Evolutionary conservation across 441 rosid genomes (phyloP).

Genomic region (Brassica hybrid): DNA sequence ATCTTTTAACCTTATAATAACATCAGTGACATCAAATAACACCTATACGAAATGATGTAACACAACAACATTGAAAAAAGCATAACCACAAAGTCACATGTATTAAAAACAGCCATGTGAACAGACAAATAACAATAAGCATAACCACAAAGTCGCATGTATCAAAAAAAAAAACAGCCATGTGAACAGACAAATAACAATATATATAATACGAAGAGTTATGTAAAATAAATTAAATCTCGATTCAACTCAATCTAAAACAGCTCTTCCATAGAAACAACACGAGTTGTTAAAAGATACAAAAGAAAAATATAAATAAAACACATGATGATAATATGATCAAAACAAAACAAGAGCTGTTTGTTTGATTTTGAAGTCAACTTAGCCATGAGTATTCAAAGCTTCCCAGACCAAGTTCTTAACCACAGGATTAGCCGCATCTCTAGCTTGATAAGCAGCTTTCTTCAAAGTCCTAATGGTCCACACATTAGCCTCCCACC

Average conservation of each 20-base stretch:
- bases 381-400: constrained; percentile 45
- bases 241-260: constrained; percentile 26
- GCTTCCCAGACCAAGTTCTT: constrained; percentile 49
- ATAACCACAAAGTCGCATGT: too few relatives aligned
- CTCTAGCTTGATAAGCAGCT: constrained; percentile 87
- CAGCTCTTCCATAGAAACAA: constrained; percentile 25
- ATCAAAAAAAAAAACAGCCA: too few relatives aligned
- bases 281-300: constrained; percentile 1
- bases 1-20: background rate
- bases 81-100: too few relatives aligned
- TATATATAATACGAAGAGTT: too few relatives aligned
- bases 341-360: constrained; percentile 19
- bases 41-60: constrained; percentile 5
- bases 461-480: constrained; percentile 70
- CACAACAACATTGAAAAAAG: too few relatives aligned
- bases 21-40: constrained; percentile 5
- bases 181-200: too few relatives aligned
- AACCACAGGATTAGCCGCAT: constrained; percentile 49
- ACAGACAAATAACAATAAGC: too few relatives aligned
- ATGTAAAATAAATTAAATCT: constrained; percentile 1
- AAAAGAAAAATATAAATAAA: background rate
- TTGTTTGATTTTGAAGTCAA: background rate
- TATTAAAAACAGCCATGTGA: too few relatives aligned
- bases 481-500: constrained; percentile 74
- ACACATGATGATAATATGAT: background rate